Base-by-base conservation (phyloP, 768 basidiomycete genomes). In the Pulveroboletus ravenelii region DNA sequence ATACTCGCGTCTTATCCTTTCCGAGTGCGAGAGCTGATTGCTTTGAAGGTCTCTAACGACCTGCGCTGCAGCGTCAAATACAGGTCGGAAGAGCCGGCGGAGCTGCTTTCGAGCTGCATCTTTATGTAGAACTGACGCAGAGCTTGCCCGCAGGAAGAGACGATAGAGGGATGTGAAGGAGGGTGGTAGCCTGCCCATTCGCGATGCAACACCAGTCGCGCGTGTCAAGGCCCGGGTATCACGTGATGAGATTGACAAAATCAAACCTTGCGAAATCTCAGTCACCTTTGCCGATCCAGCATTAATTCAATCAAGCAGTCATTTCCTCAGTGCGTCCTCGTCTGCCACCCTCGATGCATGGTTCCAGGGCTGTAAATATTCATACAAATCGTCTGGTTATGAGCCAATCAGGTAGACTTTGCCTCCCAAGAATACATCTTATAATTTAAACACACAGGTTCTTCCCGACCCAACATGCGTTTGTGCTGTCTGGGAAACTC, bases 81-180 rank as follows among this genome's bases (percentile, higher is more conserved):
- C 57, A 10, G 84, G 80, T 36, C 82, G 69, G 69, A 77, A 82
- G 25, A 83, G 63, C 37, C 55, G 62, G 34, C 77, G 73, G 5
- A 85, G 60, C 46, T 74, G 73, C 25, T 61, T 62, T n/a, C 72
- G 72, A 1, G 77, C 73, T 8, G 56, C 54, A 8, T 61, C 62
- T 25, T 83, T 74, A 52, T 83, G 76, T 10, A 85, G 69, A 17
- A 85, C 82, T 2, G 84, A 72, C 10, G 81, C 78, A 17, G 81
- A 78, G 18, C 69, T 69, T 18, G 79, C 73, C 34, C 84, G 75
- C 29, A 85, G 67, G 55, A 80, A 74, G 6, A 87, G 71, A 14
- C 84, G 76, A 55, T 86, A 86, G 1, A 83, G 60, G 52, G 81
- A 81, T 10, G 63, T 80, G 55, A 86, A 78, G 14, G 63, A 58